Evolutionary conservation across 2,329 filamentous ascomycete species (phyloP).

Genomic region (Acarospora socialis): DNA sequence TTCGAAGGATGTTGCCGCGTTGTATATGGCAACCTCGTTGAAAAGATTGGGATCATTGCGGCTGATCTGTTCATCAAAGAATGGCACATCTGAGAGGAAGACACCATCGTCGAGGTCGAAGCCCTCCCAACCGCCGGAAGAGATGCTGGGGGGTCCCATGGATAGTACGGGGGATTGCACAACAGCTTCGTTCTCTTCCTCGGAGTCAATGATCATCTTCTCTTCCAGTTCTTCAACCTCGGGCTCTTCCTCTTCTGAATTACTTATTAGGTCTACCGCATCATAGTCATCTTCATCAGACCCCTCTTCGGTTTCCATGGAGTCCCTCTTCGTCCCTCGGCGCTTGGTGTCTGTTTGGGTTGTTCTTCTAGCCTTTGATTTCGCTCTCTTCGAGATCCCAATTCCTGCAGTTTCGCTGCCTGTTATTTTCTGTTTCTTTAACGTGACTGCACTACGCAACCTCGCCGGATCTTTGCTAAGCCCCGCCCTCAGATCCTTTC

Average conservation of each 20-base stretch:
- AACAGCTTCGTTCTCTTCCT: slow-evolving; percentile 29
- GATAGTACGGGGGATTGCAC: slow-evolving; percentile 15
- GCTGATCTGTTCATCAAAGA: slow-evolving; percentile 27
- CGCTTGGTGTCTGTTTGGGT: too few species aligned
- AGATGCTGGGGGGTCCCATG: slow-evolving; percentile 14
- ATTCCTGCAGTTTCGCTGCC: too few species aligned
- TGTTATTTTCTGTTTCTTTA: background rate
- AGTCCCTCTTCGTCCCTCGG: too few species aligned
- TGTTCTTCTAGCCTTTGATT: too few species aligned
- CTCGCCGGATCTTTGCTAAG: background rate
- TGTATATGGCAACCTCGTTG: slow-evolving; percentile 13
- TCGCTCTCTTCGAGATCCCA: too few species aligned
- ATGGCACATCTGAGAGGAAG: slow-evolving; percentile 26
- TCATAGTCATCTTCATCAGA: slow-evolving; percentile 61
- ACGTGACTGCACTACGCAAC: background rate
- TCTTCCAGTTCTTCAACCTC: slow-evolving; percentile 68
- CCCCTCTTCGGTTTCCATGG: slow-evolving; percentile 15
- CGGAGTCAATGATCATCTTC: slow-evolving; percentile 47
- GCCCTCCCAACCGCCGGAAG: slow-evolving; percentile 37
- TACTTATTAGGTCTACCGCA: slow-evolving; percentile 64
- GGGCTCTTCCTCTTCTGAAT: slow-evolving; percentile 67
- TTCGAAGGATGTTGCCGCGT: slow-evolving; percentile 17
- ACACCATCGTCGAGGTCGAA: slow-evolving; percentile 33
- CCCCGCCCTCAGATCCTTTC: slow-evolving; percentile 10
- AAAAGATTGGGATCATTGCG: slow-evolving; percentile 25